These are phyloP conservation scores for Pontederia paniculata DNA, from an alignment of 176 grass and related monocot genomes.

Conservation along the genomic window DNA sequence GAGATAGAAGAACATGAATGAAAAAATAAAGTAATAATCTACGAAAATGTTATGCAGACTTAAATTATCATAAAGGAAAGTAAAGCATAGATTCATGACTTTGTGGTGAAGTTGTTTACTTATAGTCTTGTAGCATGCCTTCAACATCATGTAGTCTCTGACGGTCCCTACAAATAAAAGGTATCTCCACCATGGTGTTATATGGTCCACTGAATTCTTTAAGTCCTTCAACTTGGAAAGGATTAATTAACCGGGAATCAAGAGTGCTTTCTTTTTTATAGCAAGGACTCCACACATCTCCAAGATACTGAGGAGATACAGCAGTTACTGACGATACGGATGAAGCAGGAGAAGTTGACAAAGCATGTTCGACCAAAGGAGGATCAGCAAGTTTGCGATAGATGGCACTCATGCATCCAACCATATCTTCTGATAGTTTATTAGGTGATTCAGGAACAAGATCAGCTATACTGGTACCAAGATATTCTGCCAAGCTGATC, in stretches of 20 bases:
- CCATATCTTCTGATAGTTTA: constrained; percentile 85
- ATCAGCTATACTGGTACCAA: constrained; percentile 45
- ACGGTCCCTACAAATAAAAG: constrained; percentile 1
- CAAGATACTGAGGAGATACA: constrained; percentile 37
- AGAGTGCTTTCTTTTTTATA: constrained; percentile 24
- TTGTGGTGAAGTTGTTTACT: neutral
- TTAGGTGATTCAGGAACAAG: constrained; percentile 50
- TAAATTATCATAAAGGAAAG: neutral
- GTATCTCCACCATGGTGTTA: constrained; percentile 12
- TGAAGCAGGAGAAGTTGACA: constrained; percentile 31
- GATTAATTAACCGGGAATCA: constrained; percentile 11
- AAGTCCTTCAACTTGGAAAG: constrained; percentile 10
- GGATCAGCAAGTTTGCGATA: constrained; percentile 72
- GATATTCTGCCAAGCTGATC: constrained; percentile 69
- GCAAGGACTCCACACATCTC: constrained; percentile 40
- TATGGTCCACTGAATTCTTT: constrained; percentile 20
- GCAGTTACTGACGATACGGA: constrained; percentile 40
- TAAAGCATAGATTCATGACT: neutral
- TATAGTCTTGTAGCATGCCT: constrained; percentile 10
- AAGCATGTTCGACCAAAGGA: constrained; percentile 23
- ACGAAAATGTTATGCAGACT: neutral
- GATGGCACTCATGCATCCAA: constrained; percentile 55
- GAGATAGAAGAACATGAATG: neutral
- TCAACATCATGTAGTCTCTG: neutral
- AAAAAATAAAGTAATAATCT: neutral